A percentile compares a stretch with the other conserved stretches of the same genome.
Conservation (phyloP, 1,284 basidiomycete species). For the Ustilago lituana region DNA sequence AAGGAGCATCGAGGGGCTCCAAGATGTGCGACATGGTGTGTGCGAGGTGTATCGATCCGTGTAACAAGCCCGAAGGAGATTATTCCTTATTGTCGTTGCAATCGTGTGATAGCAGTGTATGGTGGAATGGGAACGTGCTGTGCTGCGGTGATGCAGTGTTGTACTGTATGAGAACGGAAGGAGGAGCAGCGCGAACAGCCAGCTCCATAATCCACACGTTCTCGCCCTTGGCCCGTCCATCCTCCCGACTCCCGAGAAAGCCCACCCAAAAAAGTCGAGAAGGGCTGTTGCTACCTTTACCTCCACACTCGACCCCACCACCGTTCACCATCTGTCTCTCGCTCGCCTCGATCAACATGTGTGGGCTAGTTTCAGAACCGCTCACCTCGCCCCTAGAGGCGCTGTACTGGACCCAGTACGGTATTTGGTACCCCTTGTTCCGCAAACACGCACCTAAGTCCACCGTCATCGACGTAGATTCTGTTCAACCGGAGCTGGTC, state of each 20-base stretch:
- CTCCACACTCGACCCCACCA: background rate
- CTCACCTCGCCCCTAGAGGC: slow-evolving; percentile 75
- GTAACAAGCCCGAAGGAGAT: no score
- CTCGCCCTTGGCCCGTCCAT: slow-evolving; percentile 7
- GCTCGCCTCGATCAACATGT: slow-evolving; percentile 1
- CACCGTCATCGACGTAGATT: slow-evolving; percentile 75
- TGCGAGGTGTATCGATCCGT: no score
- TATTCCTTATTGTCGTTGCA: no score
- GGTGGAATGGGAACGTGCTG: no score
- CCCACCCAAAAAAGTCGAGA: slow-evolving; percentile 1
- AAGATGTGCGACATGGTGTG: slow-evolving; percentile 86
- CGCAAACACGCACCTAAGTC: slow-evolving; percentile 78
- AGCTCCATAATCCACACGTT: no score
- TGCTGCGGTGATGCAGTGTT: no score
- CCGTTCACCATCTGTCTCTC: background rate
- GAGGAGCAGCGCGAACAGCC: no score
- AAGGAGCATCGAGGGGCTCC: slow-evolving; percentile 84
- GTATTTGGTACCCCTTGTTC: slow-evolving; percentile 85
- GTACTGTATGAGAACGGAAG: no score
- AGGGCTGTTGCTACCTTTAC: background rate
- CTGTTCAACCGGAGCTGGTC: slow-evolving; percentile 75
- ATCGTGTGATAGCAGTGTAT: no score
- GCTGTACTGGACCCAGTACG: slow-evolving; percentile 74
- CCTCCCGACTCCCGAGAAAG: slow-evolving; percentile 1
- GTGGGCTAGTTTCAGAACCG: background rate